These are phyloP conservation scores for Exophiala phaeomuriformis DNA, from an alignment of 2,329 filamentous ascomycete genomes.

Conservation along the genomic window DNA sequence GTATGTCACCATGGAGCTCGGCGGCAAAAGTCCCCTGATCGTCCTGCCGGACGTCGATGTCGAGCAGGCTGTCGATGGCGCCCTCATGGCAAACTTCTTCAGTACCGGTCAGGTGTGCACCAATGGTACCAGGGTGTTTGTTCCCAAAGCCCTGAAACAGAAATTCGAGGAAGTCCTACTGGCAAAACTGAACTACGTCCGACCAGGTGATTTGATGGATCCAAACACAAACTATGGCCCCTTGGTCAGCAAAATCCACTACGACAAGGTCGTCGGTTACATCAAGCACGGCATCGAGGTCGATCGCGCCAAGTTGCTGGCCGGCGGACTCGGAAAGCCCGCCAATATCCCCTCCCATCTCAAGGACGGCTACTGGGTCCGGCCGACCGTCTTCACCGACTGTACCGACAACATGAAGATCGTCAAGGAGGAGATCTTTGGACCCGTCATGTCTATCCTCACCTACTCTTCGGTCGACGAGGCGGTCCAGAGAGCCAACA, in stretches of 20 bases:
- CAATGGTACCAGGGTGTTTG: conserved; percentile 81
- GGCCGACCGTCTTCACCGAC: conserved; percentile 76
- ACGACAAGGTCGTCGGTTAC: conserved; percentile 70
- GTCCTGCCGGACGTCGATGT: conserved; percentile 73
- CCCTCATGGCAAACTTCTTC: conserved; percentile 93
- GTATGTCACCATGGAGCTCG: conserved; percentile 86
- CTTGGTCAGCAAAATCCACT: conserved; percentile 65
- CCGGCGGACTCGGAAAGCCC: conserved; percentile 60
- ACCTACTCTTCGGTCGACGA: conserved; percentile 64
- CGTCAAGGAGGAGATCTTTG: conserved; percentile 77
- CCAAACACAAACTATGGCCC: conserved; percentile 73
- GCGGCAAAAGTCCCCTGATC: conserved; percentile 75
- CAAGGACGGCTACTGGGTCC: conserved; percentile 69
- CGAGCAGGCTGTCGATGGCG: conserved; percentile 74
- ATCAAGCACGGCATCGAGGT: conserved; percentile 65
- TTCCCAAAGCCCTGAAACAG: conserved; percentile 58
- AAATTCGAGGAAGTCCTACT: conserved; percentile 63
- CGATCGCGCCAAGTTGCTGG: conserved; percentile 67
- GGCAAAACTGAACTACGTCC: conserved; percentile 62
- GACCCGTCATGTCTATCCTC: conserved; percentile 76
- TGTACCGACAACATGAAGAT: conserved; percentile 79
- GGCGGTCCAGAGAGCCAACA: conserved; percentile 65
- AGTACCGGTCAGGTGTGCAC: conserved; percentile 88
- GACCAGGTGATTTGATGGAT: conserved; percentile 67
- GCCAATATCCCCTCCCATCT: conserved; percentile 45